Conservation (phyloP, 768 basidiomycete species). For the Gloeopeniophorella convolvens region DNA sequence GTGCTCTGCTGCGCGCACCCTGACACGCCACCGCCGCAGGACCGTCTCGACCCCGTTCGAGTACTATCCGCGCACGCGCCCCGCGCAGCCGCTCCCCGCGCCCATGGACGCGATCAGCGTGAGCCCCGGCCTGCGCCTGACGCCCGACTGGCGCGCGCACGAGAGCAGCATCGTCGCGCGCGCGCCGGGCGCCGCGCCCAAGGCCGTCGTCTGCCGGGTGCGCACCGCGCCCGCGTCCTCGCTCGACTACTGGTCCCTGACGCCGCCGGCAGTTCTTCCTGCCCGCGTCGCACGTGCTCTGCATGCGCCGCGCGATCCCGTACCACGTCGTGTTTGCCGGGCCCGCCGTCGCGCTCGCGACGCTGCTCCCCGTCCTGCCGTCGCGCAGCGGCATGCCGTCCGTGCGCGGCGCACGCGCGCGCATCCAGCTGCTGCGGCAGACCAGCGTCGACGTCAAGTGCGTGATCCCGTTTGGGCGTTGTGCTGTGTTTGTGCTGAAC, state of each 20-base stretch:
- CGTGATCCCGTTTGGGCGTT: constrained; percentile 14
- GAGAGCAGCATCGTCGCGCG: constrained; percentile 31
- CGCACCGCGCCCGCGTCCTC: neutral
- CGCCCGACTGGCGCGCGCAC: constrained; percentile 45
- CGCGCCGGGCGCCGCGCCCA: neutral
- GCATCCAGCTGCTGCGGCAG: constrained; percentile 60
- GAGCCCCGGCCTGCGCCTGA: constrained; percentile 36
- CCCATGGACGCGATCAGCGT: constrained; percentile 31
- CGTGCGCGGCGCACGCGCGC: constrained; percentile 37
- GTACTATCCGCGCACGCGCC: constrained; percentile 62
- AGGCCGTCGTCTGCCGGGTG: constrained; percentile 4
- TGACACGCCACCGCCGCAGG: constrained; percentile 27
- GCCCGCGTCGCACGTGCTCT: constrained; percentile 55
- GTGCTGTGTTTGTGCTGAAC: neutral
- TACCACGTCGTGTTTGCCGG: constrained; percentile 61
- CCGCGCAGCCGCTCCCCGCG: constrained; percentile 44
- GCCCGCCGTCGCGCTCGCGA: constrained; percentile 46
- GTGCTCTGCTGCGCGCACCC: neutral
- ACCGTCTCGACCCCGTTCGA: constrained; percentile 53
- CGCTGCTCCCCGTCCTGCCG: constrained; percentile 56
- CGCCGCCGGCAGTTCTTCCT: constrained; percentile 39
- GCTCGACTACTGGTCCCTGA: neutral
- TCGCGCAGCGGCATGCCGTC: constrained; percentile 27
- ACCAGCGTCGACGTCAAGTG: constrained; percentile 57
- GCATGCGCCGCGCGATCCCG: constrained; percentile 52